phyloP scores from a whole-genome alignment of 2,329 filamentous ascomycete species.

The Diaporthe ilicicola region DNA sequence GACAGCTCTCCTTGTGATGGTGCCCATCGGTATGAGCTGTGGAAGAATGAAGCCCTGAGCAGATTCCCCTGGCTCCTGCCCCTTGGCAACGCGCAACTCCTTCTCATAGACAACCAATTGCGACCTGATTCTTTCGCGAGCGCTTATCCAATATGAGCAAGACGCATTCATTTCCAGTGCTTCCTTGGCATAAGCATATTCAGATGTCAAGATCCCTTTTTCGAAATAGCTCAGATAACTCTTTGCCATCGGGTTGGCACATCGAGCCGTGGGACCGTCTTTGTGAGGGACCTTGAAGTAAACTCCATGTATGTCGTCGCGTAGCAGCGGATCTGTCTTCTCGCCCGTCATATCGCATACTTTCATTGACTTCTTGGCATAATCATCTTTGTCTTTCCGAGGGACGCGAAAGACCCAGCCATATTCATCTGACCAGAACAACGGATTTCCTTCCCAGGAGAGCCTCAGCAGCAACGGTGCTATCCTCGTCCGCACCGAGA shows the following conservation, averaged over 20 bases:
- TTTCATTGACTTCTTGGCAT: constrained; percentile 75
- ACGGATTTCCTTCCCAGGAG: constrained; percentile 86
- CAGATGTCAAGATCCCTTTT: constrained; percentile 84
- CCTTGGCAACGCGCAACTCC: constrained; percentile 52
- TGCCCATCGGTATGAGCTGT: constrained; percentile 98
- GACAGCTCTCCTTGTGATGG: constrained; percentile 90
- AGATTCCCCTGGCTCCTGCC: constrained; percentile 34
- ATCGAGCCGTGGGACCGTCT: constrained; percentile 86
- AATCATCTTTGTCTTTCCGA: constrained; percentile 67
- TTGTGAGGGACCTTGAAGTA: constrained; percentile 98
- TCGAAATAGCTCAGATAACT: constrained; percentile 92
- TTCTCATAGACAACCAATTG: constrained; percentile 92
- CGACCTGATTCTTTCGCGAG: constrained; percentile 89
- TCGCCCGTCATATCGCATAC: constrained; percentile 82
- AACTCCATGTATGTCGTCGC: constrained; percentile 69
- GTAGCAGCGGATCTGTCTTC: constrained; percentile 65
- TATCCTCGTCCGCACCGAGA: constrained; percentile 88
- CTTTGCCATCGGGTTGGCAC: constrained; percentile 89
- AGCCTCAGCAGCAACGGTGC: constrained; percentile 85
- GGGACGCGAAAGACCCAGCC: constrained; percentile 93
- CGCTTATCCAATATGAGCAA: constrained; percentile 99
- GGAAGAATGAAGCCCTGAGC: constrained; percentile 87
- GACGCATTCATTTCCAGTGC: constrained; percentile 98
- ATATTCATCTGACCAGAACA: constrained; percentile 92
- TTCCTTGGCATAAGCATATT: constrained; percentile 90